Conservation (phyloP, 441 rosid genomes). For the Melastoma candidum region DNA sequence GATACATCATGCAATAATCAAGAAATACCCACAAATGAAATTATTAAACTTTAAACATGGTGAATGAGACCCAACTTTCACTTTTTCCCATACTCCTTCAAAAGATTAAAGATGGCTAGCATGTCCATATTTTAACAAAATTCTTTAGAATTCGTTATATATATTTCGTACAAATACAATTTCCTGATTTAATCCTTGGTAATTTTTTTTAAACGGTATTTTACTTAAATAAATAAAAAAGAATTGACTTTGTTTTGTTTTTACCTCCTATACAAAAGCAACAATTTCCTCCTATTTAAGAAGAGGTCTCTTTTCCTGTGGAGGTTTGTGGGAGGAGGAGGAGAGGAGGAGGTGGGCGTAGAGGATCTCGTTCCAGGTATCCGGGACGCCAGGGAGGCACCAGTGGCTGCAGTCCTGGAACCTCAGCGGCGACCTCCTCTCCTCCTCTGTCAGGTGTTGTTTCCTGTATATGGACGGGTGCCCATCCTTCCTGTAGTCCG, state of each 20-base stretch:
- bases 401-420: conserved; percentile 97
- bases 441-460: conserved; percentile 25
- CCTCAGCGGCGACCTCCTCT: conserved; percentile 34
- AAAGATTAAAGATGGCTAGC: no score
- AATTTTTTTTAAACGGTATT: no score
- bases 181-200: no score
- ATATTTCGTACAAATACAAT: no score
- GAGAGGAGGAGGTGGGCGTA: conserved; percentile 58
- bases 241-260: not conserved
- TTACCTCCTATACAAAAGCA: not conserved
- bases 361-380: conserved; percentile 79
- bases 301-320: conserved; percentile 24
- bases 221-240: no score
- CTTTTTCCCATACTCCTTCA: no score
- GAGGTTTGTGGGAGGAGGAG: conserved; percentile 21
- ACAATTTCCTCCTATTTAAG: not conserved
- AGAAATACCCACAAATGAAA: no score
- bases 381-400: conserved; percentile 96
- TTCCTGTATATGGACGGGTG: conserved; percentile 82
- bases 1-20: no score
- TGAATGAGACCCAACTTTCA: no score
- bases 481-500: conserved; percentile 80
- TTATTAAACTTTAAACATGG: no score
- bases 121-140: no score
- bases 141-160: no score